Percentiles rank a stretch among this genome's conserved stretches.
Conservation (phyloP, 1,284 basidiomycete species). For the Rhodotorula sp. region DNA sequence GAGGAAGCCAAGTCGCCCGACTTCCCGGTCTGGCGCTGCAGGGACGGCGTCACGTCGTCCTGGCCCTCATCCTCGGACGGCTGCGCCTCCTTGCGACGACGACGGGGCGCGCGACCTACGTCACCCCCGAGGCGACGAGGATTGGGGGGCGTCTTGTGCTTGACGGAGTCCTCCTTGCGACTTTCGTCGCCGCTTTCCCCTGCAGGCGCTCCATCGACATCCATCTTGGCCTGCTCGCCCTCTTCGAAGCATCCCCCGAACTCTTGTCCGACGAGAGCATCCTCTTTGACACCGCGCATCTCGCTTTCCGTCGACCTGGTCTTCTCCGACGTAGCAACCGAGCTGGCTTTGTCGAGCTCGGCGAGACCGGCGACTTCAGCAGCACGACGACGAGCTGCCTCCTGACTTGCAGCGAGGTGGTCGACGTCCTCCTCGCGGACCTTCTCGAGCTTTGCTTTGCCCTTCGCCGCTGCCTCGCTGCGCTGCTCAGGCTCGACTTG, state of each 20-base stretch:
- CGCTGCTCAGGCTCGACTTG: not conserved
- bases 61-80: no score
- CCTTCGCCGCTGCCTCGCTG: no score
- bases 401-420: not conserved
- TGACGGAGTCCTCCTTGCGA: not conserved
- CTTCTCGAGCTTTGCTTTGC: no score
- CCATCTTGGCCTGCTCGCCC: not conserved
- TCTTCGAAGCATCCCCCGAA: not conserved
- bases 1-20: not conserved
- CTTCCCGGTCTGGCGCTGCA: not conserved
- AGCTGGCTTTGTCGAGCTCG: not conserved
- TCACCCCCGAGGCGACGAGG: not conserved
- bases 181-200: not conserved
- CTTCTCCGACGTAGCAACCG: no score
- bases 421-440: not conserved
- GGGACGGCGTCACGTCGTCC: no score
- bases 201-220: not conserved
- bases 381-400: no score
- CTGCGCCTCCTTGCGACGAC: no score
- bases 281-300: not conserved
- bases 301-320: not conserved
- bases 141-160: not conserved
- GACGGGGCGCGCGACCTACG: not conserved
- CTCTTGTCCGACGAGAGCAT: not conserved
- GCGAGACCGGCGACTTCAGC: no score